Evolutionary conservation across 1,284 basidiomycete genomes (phyloP).

Genomic region (Cystobasidium sp.): DNA sequence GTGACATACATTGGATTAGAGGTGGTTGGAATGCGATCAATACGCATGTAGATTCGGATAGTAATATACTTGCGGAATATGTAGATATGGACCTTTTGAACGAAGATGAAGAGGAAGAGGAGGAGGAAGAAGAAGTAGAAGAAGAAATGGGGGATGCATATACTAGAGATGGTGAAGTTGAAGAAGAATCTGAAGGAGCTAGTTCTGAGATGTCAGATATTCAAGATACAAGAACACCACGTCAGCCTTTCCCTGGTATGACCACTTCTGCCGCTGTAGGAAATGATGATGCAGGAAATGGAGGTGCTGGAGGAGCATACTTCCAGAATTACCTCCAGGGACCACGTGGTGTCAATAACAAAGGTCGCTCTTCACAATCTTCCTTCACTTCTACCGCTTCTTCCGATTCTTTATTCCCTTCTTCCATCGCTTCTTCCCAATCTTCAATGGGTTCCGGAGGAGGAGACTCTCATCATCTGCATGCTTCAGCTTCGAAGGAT

Average conservation of each 20-base stretch:
- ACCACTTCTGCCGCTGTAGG: background rate
- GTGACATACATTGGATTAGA: constrained; percentile 72
- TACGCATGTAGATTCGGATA: background rate
- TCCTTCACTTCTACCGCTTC: constrained; percentile 35
- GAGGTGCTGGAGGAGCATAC: constrained; percentile 18
- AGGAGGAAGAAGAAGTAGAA: constrained; percentile 43
- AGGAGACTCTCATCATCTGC: no score
- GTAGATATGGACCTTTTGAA: constrained; percentile 55
- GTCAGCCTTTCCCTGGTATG: constrained; percentile 15
- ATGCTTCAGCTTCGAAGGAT: background rate
- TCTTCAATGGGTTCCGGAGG: constrained; percentile 25
- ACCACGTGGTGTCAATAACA: background rate
- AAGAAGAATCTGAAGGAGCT: constrained; percentile 44
- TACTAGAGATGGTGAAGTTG: constrained; percentile 59
- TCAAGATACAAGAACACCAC: constrained; percentile 22
- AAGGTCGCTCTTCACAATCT: constrained; percentile 30
- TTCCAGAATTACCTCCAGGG: constrained; percentile 6
- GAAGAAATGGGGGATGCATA: background rate
- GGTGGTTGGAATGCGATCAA: constrained; percentile 65
- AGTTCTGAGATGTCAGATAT: constrained; percentile 9
- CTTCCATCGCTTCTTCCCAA: constrained; percentile 35
- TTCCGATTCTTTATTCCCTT: constrained; percentile 39
- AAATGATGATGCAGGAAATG: background rate
- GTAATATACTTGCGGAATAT: background rate
- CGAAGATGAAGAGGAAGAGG: constrained; percentile 56